Evolutionary conservation across 2,329 filamentous ascomycete species (phyloP), one percentile per base, ranked within the genome.

Genomic region (Pseudopyrenochaeta lycopersici): DNA sequence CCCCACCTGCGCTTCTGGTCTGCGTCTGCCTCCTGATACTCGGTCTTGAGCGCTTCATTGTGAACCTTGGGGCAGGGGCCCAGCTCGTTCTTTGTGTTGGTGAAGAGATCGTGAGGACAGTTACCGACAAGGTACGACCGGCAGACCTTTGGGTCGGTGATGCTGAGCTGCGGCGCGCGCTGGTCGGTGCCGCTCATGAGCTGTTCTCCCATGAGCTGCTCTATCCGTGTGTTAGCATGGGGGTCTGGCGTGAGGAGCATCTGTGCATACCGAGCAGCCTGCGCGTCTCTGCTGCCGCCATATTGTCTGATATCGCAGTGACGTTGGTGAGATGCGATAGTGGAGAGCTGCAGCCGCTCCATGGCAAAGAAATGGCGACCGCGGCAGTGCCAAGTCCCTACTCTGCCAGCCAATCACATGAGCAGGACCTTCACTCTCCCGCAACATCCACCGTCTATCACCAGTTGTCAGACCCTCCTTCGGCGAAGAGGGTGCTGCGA

Each of bases 81-180:
- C 30, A 98, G 85, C 75, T 99, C 95, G 83, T 98, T 93, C 81
- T 97, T 98, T 40, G 95, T 99, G 80, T 99, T 99, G 63, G 94
- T 99, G 84, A 99, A 99, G 72, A 99, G 91, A 75, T 99, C 95
- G 82, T 98, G 94, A 1, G 95, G 95, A 76, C 95, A 99, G 54
- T 91, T 96, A 67, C 95, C 95, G 58, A 87, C 92, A 44, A 99
- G 85, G 77, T 94, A 98, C 15, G 93, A 97, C 49, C 92, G 91
- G 82, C 95, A 99, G 67, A 97, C 91, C 79, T 96, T 97, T 48
- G 90, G 85, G 77, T 98, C 95, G 54, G 88, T 95, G 68, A 99
- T 90, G 60, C 90, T 89, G 66, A 98, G 85, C 76, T 96, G 90
- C 33, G 90, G 85, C 64, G 88, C 87, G 80, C 89, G 90, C 53